Evolutionary conservation across 2,329 filamentous ascomycete genomes (phyloP).

Genomic region (Fusarium heterosporum): DNA sequence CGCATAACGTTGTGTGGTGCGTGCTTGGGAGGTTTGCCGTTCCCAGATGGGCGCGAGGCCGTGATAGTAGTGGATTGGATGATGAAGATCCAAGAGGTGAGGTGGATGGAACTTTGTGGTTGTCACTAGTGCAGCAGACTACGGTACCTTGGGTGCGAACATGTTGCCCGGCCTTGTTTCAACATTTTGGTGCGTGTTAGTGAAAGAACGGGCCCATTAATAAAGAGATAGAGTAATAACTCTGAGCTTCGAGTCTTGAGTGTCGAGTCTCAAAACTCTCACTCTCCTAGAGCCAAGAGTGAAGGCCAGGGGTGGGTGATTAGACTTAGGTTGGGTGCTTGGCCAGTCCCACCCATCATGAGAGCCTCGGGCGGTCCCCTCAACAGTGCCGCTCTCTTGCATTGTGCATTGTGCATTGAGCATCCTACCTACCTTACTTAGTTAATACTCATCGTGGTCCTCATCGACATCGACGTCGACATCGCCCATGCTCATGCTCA

Average conservation of each 20-base stretch:
- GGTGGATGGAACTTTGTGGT: slow-evolving; percentile 13
- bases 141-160: too few relatives aligned
- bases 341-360: slow-evolving; percentile 14
- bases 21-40: slow-evolving; percentile 23
- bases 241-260: too few relatives aligned
- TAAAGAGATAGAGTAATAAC: too few relatives aligned
- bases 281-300: background rate
- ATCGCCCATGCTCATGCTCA: too few relatives aligned
- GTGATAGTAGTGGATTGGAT: slow-evolving; percentile 19
- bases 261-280: background rate
- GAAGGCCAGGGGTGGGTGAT: slow-evolving; percentile 16
- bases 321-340: too few relatives aligned
- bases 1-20: slow-evolving; percentile 8
- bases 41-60: slow-evolving; percentile 14
- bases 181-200: too few relatives aligned
- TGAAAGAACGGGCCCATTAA: too few relatives aligned
- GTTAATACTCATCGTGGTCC: too few relatives aligned
- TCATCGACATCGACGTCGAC: too few relatives aligned
- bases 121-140: background rate
- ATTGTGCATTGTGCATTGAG: too few relatives aligned
- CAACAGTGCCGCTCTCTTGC: slow-evolving; percentile 26
- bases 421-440: too few relatives aligned
- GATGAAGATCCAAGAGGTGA: slow-evolving; percentile 18
- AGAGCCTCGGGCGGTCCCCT: slow-evolving; percentile 34
- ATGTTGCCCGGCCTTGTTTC: too few relatives aligned